phyloP scores from a whole-genome alignment of 345 rosid species.

The Lumnitzera littorea region DNA sequence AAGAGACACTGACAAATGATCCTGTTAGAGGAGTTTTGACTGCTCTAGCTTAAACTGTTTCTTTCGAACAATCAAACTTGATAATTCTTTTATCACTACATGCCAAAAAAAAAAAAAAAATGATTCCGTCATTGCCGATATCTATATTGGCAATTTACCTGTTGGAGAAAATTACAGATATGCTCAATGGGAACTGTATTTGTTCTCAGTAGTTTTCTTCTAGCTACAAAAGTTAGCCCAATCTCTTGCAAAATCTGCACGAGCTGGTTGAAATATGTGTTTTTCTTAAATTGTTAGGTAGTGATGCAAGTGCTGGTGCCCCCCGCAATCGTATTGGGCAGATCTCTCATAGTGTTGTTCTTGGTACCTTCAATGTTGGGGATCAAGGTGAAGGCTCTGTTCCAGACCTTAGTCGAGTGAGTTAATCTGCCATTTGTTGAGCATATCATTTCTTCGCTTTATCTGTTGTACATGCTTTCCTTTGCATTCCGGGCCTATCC shows the following conservation, averaged over 20 bases:
- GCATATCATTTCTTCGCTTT: neutral
- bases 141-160: too few species aligned
- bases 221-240: neutral
- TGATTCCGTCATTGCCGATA: too few species aligned
- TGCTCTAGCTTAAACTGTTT: too few species aligned
- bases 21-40: too few species aligned
- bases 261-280: neutral
- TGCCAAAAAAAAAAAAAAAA: too few species aligned
- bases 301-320: slow-evolving; percentile 40
- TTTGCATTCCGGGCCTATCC: too few species aligned
- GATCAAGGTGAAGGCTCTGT: slow-evolving; percentile 67
- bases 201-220: too few species aligned
- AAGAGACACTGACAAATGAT: too few species aligned
- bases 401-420: slow-evolving; percentile 63
- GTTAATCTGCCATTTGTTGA: neutral
- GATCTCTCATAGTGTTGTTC: slow-evolving; percentile 79
- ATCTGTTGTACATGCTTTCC: neutral
- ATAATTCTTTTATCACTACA: too few species aligned
- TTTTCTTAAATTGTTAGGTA: slow-evolving; percentile 37
- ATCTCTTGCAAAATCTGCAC: neutral
- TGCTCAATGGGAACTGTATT: too few species aligned
- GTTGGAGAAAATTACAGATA: too few species aligned
- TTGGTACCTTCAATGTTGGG: slow-evolving; percentile 72
- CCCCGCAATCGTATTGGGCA: slow-evolving; percentile 56
- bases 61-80: too few species aligned